Base-by-base conservation (phyloP, 169 alveolate genomes). In the Cryptosporidium canis region DNA sequence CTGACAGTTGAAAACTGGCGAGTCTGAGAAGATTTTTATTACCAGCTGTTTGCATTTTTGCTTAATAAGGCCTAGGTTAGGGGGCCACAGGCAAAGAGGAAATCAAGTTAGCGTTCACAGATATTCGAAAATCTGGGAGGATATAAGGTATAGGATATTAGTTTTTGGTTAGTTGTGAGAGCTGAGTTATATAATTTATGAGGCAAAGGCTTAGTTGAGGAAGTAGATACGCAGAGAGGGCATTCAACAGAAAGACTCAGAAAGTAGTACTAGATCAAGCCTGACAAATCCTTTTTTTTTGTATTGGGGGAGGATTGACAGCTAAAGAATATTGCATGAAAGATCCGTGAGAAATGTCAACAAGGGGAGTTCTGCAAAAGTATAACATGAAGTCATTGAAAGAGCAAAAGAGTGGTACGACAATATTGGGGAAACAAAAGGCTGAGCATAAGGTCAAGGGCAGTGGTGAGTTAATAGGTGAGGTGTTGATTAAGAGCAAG, bases 321-420 rank as follows among this genome's bases (percentile, higher is more conserved):
- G n/a, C n/a, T 12, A 21, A 21, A n/a, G n/a, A 21, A 2, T 24
- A 51, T 51, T 51, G 63, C 11, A 51, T 51, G 63, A 51, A 51
- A 51, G 63, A 16, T n/a, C 33, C 4, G 29, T 51, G 63, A 51
- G 84, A 24, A 70, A 70, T 70, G 84, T 51, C 66, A 55, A 70
- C 67, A 37, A 70, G 64, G 14, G 67, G 66, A 31, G 64, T 48
- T 33, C 53, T 51, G 53, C 64, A 47, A 24, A 70, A 70, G 35
- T 70, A 47, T 70, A 70, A 70, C 47, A 70, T 70, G 84, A 70
- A 70, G 84, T 53, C 67, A 70, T 24, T 51, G 68, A 70, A 31
- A 55, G 66, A 70, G 31, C 84, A 70, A 70, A 51, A 47, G 47
- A 51, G n/a, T 55, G 58, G 55, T 21, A 66, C 35, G 14, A 16